Conservation (phyloP, 305 asterid species). For the Solanum hybrid region DNA sequence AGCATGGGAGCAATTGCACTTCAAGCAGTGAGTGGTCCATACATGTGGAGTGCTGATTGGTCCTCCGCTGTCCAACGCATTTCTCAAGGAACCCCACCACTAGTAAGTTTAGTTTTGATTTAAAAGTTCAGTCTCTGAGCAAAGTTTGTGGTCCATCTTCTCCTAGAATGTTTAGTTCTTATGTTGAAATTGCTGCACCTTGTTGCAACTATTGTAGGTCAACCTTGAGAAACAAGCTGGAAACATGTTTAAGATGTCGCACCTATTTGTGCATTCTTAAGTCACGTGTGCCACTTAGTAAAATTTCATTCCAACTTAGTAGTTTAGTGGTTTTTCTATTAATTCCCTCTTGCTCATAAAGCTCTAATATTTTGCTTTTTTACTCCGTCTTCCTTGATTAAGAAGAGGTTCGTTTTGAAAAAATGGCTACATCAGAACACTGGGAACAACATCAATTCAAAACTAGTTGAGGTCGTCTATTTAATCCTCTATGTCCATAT, state of each 20-base stretch:
- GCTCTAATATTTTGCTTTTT: neutral
- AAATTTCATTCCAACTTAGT: neutral
- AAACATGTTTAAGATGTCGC: neutral
- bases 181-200: neutral
- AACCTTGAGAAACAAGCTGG: neutral
- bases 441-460: neutral
- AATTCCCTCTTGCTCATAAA: constrained; percentile 1
- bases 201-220: neutral
- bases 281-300: neutral
- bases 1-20: constrained; percentile 65
- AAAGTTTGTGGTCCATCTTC: neutral
- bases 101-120: constrained; percentile 46
- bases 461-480: neutral
- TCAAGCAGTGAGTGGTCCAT: constrained; percentile 95
- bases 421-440: neutral
- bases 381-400: neutral
- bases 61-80: constrained; percentile 87
- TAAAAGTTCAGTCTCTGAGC: neutral
- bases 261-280: neutral
- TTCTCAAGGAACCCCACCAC: constrained; percentile 99
- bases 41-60: constrained; percentile 91
- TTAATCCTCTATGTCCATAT: neutral
- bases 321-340: neutral
- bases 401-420: neutral
- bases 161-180: neutral